Evolutionary conservation across 1,284 basidiomycete species (phyloP).

Genomic region (Apiotrichum mycotoxinovorans): DNA sequence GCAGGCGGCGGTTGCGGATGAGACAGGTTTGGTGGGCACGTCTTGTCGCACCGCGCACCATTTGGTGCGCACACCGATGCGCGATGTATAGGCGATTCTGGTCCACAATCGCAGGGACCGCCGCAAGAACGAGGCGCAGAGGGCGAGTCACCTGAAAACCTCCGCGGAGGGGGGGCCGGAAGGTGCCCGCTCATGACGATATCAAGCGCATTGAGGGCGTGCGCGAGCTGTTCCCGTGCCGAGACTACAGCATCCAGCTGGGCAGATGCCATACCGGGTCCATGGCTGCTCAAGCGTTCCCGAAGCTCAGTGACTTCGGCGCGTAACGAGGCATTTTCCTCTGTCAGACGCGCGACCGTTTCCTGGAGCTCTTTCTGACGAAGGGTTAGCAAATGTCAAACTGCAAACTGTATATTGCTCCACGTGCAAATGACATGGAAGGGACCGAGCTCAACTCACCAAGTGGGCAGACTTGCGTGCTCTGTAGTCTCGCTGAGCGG

Average conservation of each 20-base stretch:
- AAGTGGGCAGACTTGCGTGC: conserved; percentile 19
- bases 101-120: no score
- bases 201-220: neutral
- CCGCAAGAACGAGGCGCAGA: no score
- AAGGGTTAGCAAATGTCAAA: neutral
- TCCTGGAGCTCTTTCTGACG: conserved; percentile 5
- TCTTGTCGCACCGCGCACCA: no score
- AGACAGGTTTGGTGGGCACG: no score
- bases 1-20: no score
- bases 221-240: neutral
- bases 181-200: neutral
- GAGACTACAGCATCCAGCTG: neutral
- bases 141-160: no score
- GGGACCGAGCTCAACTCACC: no score
- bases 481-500: conserved; percentile 23
- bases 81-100: no score
- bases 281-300: neutral
- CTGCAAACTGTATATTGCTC: neutral
- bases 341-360: neutral
- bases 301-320: conserved; percentile 5
- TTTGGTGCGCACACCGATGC: no score
- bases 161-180: neutral
- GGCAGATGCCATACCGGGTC: neutral
- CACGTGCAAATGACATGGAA: no score
- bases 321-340: conserved; percentile 4